These are phyloP conservation scores for Mariannaea sp. DNA, from an alignment of 2,329 filamentous ascomycete genomes.

Conservation along the genomic window DNA sequence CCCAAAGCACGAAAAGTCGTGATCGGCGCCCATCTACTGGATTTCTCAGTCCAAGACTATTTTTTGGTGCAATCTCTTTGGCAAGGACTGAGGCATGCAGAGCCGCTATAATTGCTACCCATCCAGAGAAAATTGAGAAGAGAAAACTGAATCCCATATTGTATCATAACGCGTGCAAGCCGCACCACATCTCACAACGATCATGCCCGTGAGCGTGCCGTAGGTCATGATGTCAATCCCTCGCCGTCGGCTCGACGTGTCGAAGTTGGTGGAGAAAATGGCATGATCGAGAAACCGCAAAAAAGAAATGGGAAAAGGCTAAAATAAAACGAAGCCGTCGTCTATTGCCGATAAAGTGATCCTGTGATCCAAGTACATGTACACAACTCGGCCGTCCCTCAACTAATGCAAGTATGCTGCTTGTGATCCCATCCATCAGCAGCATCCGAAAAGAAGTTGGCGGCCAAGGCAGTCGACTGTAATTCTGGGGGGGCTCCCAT, in stretches of 20 bases:
- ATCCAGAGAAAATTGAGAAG: no score
- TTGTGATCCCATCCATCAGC: constrained; percentile 21
- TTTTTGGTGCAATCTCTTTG: not conserved
- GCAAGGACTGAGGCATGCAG: not conserved
- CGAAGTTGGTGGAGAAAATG: constrained; percentile 19
- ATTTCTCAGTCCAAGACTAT: not conserved
- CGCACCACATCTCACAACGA: constrained; percentile 24
- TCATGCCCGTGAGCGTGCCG: constrained; percentile 17
- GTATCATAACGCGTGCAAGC: constrained; percentile 14
- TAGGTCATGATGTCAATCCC: constrained; percentile 21
- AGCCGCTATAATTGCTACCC: constrained; percentile 1
- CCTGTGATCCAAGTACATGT: constrained; percentile 41
- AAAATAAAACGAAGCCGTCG: constrained; percentile 15
- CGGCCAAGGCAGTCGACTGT: constrained; percentile 28
- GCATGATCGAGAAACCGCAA: constrained; percentile 28
- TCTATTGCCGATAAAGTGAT: constrained; percentile 38
- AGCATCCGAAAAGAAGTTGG: constrained; percentile 24
- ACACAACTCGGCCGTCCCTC: constrained; percentile 37
- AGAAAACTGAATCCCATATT: constrained; percentile 11
- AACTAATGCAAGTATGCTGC: constrained; percentile 17
- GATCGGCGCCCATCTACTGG: not conserved
- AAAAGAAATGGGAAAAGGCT: constrained; percentile 30
- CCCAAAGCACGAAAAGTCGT: constrained; percentile 1
- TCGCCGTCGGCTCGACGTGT: constrained; percentile 11
- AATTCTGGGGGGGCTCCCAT: constrained; percentile 34